Evolutionary conservation across 2,329 filamentous ascomycete species (phyloP).

Genomic region (Colletotrichum sp.): DNA sequence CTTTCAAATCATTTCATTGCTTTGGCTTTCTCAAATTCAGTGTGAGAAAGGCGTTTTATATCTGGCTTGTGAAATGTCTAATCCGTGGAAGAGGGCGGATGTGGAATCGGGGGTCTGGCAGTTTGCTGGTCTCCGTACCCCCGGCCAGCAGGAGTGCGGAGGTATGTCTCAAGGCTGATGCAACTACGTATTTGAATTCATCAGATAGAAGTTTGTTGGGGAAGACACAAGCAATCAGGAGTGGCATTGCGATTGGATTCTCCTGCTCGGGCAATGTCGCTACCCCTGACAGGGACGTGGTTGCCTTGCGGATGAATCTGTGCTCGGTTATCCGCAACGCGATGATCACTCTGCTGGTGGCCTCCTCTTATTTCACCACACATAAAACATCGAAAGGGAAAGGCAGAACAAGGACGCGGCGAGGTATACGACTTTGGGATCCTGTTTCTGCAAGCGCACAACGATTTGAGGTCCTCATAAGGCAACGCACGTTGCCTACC

Average conservation of each 20-base stretch:
- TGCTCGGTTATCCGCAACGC: rapidly evolving
- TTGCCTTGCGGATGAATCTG: rapidly evolving
- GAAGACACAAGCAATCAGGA: not conserved
- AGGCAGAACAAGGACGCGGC: too few species aligned
- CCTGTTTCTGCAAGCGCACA: rapidly evolving
- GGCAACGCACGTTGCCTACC: not conserved
- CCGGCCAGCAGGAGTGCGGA: rapidly evolving
- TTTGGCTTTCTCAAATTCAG: not conserved
- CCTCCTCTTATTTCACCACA: not conserved
- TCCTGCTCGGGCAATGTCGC: too few species aligned
- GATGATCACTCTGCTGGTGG: rapidly evolving
- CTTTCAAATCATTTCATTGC: too few species aligned
- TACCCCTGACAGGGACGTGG: not conserved
- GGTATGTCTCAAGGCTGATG: rapidly evolving
- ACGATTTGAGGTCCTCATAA: rapidly evolving
- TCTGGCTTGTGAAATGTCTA: not conserved
- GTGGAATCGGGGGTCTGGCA: rapidly evolving
- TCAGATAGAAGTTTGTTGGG: not conserved
- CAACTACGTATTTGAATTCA: rapidly evolving
- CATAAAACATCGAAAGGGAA: too few species aligned
- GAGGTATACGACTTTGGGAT: rapidly evolving
- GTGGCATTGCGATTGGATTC: too few species aligned
- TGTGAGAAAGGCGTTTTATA: rapidly evolving
- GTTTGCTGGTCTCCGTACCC: not conserved
- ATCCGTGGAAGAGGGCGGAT: not conserved